A percentile compares a stretch with the other conserved stretches of the same genome.
Conservation (phyloP, 176 grass and related monocot genomes). For the Raddia guianensis region DNA sequence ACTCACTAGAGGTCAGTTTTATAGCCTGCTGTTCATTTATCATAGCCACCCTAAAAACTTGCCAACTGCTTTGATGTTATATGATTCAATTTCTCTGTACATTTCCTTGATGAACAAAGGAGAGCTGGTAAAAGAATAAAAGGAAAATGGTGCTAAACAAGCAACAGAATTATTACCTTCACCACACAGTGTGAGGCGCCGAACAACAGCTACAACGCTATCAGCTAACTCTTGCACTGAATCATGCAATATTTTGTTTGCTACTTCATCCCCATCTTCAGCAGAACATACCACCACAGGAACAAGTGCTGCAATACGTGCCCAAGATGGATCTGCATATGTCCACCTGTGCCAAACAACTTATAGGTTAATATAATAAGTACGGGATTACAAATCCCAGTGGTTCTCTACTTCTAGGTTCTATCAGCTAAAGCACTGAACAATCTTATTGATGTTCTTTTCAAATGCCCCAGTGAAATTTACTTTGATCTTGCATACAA, state of each 20-base stretch:
- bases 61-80: neutral
- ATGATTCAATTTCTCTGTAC: neutral
- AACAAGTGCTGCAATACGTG: constrained; percentile 95
- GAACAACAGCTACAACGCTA: constrained; percentile 88
- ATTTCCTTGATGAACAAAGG: constrained; percentile 22
- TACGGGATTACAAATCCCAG: constrained; percentile 24
- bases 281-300: constrained; percentile 91
- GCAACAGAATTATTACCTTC: constrained; percentile 57
- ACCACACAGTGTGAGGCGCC: constrained; percentile 81
- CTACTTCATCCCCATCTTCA: constrained; percentile 94
- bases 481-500: constrained; percentile 13
- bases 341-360: constrained; percentile 71
- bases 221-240: constrained; percentile 88
- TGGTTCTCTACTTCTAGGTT: neutral
- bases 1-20: neutral
- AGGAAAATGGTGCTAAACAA: constrained; percentile 12
- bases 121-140: neutral
- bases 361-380: neutral
- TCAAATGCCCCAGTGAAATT: neutral
- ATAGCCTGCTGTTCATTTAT: neutral
- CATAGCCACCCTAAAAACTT: constrained; percentile 2
- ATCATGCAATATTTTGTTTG: constrained; percentile 87
- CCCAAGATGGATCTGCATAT: constrained; percentile 97
- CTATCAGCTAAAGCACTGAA: constrained; percentile 22
- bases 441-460: neutral